phyloP scores from a whole-genome alignment of 495 filamentous ascomycete species.

The Tuber magnatum region DNA sequence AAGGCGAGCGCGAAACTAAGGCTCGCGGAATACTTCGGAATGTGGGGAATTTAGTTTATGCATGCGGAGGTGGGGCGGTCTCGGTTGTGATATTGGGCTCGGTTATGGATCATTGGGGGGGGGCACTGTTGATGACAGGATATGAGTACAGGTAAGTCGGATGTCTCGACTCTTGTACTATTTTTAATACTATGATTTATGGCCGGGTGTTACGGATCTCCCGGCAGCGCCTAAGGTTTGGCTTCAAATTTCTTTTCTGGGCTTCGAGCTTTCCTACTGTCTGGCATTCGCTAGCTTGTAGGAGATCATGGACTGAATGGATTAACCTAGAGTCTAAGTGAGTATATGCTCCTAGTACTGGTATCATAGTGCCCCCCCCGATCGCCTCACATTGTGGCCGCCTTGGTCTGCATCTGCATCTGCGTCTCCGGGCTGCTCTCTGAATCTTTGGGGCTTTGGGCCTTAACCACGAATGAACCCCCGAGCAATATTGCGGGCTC shows the following conservation, averaged over 20 bases:
- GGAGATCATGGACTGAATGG: neutral
- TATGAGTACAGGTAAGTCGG: neutral
- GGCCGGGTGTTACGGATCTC: neutral
- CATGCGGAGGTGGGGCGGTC: neutral
- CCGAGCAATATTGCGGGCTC: conserved; percentile 62
- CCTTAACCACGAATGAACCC: conserved; percentile 38
- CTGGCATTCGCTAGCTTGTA: neutral
- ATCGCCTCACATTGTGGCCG: neutral
- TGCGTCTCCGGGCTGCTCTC: neutral
- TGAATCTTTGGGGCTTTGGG: neutral
- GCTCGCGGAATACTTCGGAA: neutral
- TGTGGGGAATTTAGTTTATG: neutral
- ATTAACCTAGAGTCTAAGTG: neutral
- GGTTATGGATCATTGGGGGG: neutral
- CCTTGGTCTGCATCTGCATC: neutral
- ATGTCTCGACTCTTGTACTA: neutral
- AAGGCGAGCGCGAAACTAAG: neutral
- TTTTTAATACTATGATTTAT: neutral
- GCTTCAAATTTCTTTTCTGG: neutral
- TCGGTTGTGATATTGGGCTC: neutral
- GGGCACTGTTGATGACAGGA: neutral
- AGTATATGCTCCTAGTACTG: neutral
- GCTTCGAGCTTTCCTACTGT: neutral
- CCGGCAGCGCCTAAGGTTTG: neutral
- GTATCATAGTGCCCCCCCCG: neutral